Conservation (phyloP, 768 basidiomycete genomes). For the Lentinula raphanica region DNA sequence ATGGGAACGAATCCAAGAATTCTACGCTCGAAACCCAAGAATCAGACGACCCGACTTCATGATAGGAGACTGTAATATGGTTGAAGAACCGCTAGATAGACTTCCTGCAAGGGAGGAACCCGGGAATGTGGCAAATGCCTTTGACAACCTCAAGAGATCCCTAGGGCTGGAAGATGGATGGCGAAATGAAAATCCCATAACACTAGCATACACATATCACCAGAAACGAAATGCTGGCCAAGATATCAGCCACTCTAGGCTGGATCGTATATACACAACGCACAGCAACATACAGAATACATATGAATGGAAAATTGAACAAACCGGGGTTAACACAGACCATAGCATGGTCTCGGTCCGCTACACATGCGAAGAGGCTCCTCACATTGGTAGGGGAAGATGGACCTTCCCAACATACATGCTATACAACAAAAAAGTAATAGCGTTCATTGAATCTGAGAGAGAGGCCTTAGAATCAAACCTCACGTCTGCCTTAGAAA, state of each 20-base stretch:
- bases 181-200: slow-evolving; percentile 19
- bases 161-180: slow-evolving; percentile 27
- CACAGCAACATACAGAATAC: slow-evolving; percentile 4
- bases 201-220: slow-evolving; percentile 23
- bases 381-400: slow-evolving; percentile 26
- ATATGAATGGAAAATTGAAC: slow-evolving; percentile 22
- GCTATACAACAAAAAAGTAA: slow-evolving; percentile 16
- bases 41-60: slow-evolving; percentile 30
- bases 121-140: neutral
- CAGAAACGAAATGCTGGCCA: slow-evolving; percentile 8
- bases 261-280: slow-evolving; percentile 32
- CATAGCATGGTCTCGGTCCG: slow-evolving; percentile 24
- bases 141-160: slow-evolving; percentile 16
- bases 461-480: slow-evolving; percentile 2
- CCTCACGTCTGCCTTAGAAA: neutral
- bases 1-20: slow-evolving; percentile 18
- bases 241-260: slow-evolving; percentile 18
- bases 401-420: slow-evolving; percentile 22
- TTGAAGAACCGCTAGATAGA: slow-evolving; percentile 31
- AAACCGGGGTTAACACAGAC: slow-evolving; percentile 21
- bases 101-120: slow-evolving; percentile 22
- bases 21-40: slow-evolving; percentile 1
- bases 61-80: slow-evolving; percentile 38
- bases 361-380: slow-evolving; percentile 15
- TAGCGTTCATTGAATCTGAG: no score